Base-by-base conservation (phyloP, 805 yeast genomes). In the Metschnikowia cubensis region DNA sequence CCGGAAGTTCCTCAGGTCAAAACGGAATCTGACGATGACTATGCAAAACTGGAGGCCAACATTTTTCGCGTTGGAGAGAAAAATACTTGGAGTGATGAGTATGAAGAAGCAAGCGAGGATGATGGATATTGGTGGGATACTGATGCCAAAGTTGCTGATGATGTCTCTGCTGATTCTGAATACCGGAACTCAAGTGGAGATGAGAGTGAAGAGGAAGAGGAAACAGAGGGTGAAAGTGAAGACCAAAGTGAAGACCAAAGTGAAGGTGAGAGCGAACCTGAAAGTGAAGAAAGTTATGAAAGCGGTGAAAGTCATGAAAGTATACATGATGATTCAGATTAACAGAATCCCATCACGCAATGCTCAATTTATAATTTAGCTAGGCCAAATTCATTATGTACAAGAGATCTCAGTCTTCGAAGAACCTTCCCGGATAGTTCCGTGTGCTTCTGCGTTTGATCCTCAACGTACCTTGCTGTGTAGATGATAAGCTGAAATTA, bases 41-140 rank as follows among this genome's bases (percentile, higher is more conserved):
- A 20, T n/a, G 21, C 14, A 33, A 42, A 32, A 11, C 35, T 42
- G 45, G 45, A 42, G 20, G 45, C 45, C 8, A 42, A 42, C 33
- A 20, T 21, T 3, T 6, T 17, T 20, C 45, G 15, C 15, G 18
- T 13, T 43, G 39, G 39, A 18, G 39, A 35, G 13, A 43, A 43
- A 17, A 32, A 34, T 32, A 43, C 46, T 17, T 43, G 46, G 46
- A 43, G 46, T 25, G 46, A 35, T 13, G 25, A 38, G 20, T 31
- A 33, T 22, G 45, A 33, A 13, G 42, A 48, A 15, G 18, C 13
- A 11, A 48, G 50, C 15, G 44, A 34, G 13, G 48, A 48, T 14
- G 50, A 48, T 29, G 20, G 35, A 20, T 18, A 31, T 15, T 38
- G 47, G 48, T 31, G 38, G 39, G 33, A 34, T 13, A 43, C 17